Conservation (phyloP, 2,329 filamentous ascomycete genomes). For the Emydomyces testavorans region DNA sequence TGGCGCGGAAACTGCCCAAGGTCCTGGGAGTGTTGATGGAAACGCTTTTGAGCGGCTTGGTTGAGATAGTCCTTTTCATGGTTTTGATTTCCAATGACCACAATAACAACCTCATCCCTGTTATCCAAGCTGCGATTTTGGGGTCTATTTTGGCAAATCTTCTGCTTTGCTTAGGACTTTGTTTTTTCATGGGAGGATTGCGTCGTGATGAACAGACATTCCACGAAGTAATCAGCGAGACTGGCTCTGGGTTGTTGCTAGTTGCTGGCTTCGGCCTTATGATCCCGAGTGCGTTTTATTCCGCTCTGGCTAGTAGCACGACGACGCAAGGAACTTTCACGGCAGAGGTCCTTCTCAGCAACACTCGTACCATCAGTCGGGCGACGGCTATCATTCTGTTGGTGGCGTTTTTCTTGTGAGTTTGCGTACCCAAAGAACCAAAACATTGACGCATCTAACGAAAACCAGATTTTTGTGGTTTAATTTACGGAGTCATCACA, state of each 20-base stretch:
- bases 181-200: slow-evolving; percentile 67
- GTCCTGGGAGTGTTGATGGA: slow-evolving; percentile 45
- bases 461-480: slow-evolving; percentile 47
- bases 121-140: slow-evolving; percentile 72
- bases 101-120: slow-evolving; percentile 42
- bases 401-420: slow-evolving; percentile 53
- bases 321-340: slow-evolving; percentile 29
- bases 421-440: neutral
- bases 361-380: slow-evolving; percentile 56
- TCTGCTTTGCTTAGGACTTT: slow-evolving; percentile 65
- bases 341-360: slow-evolving; percentile 36
- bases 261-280: slow-evolving; percentile 54
- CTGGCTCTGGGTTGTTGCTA: slow-evolving; percentile 63
- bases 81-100: slow-evolving; percentile 51
- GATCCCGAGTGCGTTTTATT: slow-evolving; percentile 38
- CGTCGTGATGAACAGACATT: slow-evolving; percentile 54
- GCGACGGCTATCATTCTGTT: slow-evolving; percentile 60
- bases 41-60: slow-evolving; percentile 55
- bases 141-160: slow-evolving; percentile 75
- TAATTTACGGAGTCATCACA: slow-evolving; percentile 65
- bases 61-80: slow-evolving; percentile 76
- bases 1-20: slow-evolving; percentile 64
- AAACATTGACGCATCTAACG: neutral
- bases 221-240: slow-evolving; percentile 64
- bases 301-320: slow-evolving; percentile 36